These are phyloP conservation scores for Lentithecium fluviatile DNA, from an alignment of 495 filamentous ascomycete genomes.

Conservation along the genomic window DNA sequence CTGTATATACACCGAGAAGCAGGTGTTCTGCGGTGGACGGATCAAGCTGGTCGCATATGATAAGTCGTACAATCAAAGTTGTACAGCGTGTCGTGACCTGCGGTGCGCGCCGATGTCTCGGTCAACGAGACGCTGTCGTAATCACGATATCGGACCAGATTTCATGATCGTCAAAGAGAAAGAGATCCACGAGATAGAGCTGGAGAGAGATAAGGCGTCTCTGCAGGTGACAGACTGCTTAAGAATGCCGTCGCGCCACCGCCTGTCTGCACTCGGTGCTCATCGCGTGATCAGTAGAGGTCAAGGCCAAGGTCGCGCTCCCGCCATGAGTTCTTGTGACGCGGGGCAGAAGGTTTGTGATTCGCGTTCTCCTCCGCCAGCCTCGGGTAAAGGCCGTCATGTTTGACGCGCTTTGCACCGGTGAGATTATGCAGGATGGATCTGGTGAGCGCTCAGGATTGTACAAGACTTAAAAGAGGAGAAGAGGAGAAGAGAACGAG, in stretches of 20 bases:
- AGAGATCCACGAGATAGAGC: background rate
- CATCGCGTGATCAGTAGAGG: background rate
- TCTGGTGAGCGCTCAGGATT: no score
- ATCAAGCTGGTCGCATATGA: background rate
- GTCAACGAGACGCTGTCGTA: background rate
- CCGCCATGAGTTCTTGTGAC: conserved; percentile 7
- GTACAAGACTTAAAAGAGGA: no score
- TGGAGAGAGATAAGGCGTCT: background rate
- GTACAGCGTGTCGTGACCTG: background rate
- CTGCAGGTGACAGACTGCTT: background rate
- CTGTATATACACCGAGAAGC: background rate
- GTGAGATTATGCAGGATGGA: no score
- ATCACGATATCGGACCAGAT: no score
- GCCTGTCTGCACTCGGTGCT: background rate
- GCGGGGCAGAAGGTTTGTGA: background rate
- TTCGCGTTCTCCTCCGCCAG: background rate
- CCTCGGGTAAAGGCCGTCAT: conserved; percentile 9
- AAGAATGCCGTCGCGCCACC: background rate
- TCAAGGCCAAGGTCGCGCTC: background rate
- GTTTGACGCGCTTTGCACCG: background rate
- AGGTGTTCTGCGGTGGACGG: background rate
- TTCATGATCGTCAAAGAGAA: no score
- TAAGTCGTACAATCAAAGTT: background rate
- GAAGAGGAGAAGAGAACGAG: no score
- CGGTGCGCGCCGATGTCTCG: background rate